phyloP scores from a whole-genome alignment of 192 early-diverging fungal genomes.

The Coemansia reversa region DNA sequence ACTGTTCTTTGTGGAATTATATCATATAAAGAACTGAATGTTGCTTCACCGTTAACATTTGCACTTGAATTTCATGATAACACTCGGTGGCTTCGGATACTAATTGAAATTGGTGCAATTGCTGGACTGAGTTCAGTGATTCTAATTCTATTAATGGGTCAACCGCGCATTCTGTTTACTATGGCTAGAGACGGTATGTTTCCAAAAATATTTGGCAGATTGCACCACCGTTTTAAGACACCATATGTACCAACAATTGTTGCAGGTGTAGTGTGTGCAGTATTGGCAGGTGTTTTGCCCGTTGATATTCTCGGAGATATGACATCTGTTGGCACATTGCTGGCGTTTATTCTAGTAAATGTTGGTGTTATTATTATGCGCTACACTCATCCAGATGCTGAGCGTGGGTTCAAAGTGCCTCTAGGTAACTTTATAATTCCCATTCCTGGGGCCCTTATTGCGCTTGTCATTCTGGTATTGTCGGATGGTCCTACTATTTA shows the following conservation, averaged over 20 bases:
- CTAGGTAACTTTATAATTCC: slow-evolving; percentile 66
- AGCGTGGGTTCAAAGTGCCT: slow-evolving; percentile 72
- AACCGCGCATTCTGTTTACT: slow-evolving; percentile 83
- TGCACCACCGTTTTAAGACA: slow-evolving; percentile 73
- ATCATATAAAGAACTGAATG: slow-evolving; percentile 55
- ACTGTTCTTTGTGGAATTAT: slow-evolving; percentile 74
- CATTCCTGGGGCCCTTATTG: slow-evolving; percentile 59
- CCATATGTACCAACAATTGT: slow-evolving; percentile 72
- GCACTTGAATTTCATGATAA: slow-evolving; percentile 40
- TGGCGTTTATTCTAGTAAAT: slow-evolving; percentile 84
- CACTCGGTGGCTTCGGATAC: slow-evolving; percentile 69
- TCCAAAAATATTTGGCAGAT: slow-evolving; percentile 66
- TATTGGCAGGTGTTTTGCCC: slow-evolving; percentile 72
- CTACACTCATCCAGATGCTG: slow-evolving; percentile 66
- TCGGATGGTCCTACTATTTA: slow-evolving; percentile 65
- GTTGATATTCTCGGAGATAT: slow-evolving; percentile 81
- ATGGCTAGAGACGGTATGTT: slow-evolving; percentile 89
- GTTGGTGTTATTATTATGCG: slow-evolving; percentile 74
- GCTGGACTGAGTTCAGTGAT: slow-evolving; percentile 79
- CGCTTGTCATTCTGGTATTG: slow-evolving; percentile 65
- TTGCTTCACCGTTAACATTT: slow-evolving; percentile 59
- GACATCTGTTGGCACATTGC: slow-evolving; percentile 81
- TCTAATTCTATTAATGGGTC: slow-evolving; percentile 70
- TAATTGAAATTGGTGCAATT: slow-evolving; percentile 78
- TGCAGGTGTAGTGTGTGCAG: slow-evolving; percentile 63